Evolutionary conservation across 2,329 filamentous ascomycete genomes (phyloP).

Genomic region (Pseudohalonectria lignicola): DNA sequence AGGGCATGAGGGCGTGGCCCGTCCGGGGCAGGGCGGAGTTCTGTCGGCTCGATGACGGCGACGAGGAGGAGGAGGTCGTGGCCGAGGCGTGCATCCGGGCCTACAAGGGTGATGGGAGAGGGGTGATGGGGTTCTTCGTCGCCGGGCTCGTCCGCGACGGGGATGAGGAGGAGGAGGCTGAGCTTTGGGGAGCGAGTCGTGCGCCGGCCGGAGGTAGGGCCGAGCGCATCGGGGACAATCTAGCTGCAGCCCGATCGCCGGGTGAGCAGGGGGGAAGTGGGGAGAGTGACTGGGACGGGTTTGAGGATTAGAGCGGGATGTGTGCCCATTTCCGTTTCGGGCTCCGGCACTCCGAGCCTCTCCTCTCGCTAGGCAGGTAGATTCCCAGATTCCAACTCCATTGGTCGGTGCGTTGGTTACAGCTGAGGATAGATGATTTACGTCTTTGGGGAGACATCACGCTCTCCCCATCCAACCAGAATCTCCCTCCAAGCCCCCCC

Average conservation of each 20-base stretch:
- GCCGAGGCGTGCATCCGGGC: conserved; percentile 73
- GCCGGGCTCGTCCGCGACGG: conserved; percentile 65
- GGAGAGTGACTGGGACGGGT: conserved; percentile 9
- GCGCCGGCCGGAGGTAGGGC: too few species aligned
- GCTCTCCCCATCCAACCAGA: too few species aligned
- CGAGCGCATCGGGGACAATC: too few species aligned
- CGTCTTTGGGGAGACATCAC: too few species aligned
- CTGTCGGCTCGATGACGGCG: conserved; percentile 31
- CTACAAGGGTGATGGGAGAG: conserved; percentile 67
- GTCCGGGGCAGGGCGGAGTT: conserved; percentile 42
- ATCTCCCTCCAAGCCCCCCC: too few species aligned
- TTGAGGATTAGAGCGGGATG: conserved; percentile 8
- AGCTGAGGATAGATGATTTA: too few species aligned
- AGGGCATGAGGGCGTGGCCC: conserved; percentile 66
- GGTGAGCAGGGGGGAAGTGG: background rate
- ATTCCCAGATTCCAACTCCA: too few species aligned
- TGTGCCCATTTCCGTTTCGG: background rate
- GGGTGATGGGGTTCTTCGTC: conserved; percentile 93
- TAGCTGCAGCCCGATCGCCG: too few species aligned
- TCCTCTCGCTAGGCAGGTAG: too few species aligned
- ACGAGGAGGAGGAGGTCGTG: conserved; percentile 20
- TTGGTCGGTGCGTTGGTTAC: too few species aligned
- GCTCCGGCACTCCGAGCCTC: too few species aligned
- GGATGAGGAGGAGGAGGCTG: background rate
- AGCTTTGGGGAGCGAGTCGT: too few species aligned